Evolutionary conservation across 129 eudicot species (phyloP), one percentile per base, ranked within the genome.

Genomic region (sunflower (Helianthus annuus)): DNA sequence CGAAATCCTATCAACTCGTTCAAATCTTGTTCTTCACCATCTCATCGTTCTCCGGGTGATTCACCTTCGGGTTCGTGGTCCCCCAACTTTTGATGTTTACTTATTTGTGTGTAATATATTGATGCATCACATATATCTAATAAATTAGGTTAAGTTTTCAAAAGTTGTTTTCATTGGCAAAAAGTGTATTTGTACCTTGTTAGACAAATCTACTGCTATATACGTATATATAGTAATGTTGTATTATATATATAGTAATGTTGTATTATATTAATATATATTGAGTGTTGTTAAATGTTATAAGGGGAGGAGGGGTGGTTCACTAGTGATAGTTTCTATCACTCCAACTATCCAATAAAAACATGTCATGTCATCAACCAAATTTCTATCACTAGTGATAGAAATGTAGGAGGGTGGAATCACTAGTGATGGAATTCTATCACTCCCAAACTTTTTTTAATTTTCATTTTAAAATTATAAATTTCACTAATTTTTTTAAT

Each of bases 21-120:
- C 24, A 75, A 81, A 3, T 88, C 88, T 7, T 88, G 87, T 11
- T 79, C 72, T 1, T 71, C 87, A 5, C 76, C 86, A 6, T 74
- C 72, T 42, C 79, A 82, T 24, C 74, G 90, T 59, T 73, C 96
- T 24, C 92, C 86, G 7, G 66, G 80, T 44, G 73, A 82, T 54
- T 74, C 90, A 0, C 80, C 79, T 38, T 81, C 84, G 3, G 78
- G 84, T 64, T 81, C 90, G 40, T 86, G 96, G 94, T 83, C 94
- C 11, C 88, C 88, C 7, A 42, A 39, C 1, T 69, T 62, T 54
- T 79, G 71, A 62, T 68, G 71, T 49, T 52, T 38, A 72, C 68
- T 54, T 63, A 1, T 45, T 66, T 63, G 44, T 48, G 61, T 59
- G 53, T 72, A 48, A 27, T 29, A 72, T 49, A 72, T 29, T 12